A percentile compares a stretch with the other conserved stretches of the same genome.
phyloP scores from a whole-genome alignment of 352 stramenopile genomes.

The Phytophthora rubi region DNA sequence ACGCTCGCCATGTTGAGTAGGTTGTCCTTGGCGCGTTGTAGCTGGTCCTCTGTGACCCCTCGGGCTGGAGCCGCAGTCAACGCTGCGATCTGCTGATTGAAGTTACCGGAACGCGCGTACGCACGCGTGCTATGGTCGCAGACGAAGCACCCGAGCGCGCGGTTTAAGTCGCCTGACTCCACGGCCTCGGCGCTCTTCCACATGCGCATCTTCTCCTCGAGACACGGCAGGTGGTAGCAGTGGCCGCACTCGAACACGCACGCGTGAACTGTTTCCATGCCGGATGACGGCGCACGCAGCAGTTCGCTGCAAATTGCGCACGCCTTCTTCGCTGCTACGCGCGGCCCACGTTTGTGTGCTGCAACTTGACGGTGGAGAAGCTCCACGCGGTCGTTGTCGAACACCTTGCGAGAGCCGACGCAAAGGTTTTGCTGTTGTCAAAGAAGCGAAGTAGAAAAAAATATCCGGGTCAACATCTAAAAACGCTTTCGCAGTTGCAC shows the following conservation, averaged over 20 bases:
- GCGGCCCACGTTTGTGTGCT: slow-evolving; percentile 66
- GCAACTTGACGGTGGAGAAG: slow-evolving; percentile 71
- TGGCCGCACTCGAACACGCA: slow-evolving; percentile 88
- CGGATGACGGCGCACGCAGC: slow-evolving; percentile 52
- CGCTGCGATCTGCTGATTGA: slow-evolving; percentile 50
- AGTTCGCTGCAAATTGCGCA: slow-evolving; percentile 75
- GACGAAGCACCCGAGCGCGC: slow-evolving; percentile 78
- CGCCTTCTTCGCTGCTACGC: slow-evolving; percentile 58
- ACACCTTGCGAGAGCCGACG: slow-evolving; percentile 76
- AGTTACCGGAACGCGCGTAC: slow-evolving; percentile 49
- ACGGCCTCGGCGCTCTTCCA: slow-evolving; percentile 77
- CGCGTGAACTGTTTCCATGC: slow-evolving; percentile 62
- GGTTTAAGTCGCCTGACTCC: slow-evolving; percentile 48
- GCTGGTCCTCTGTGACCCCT: slow-evolving; percentile 71
- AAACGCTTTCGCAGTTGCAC: neutral
- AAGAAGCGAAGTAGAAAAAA: neutral
- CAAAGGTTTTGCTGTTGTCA: slow-evolving; percentile 75
- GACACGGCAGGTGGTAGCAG: slow-evolving; percentile 79
- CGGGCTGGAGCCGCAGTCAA: slow-evolving; percentile 43
- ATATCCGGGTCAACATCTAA: neutral
- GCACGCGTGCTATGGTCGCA: slow-evolving; percentile 81
- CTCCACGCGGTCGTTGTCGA: slow-evolving; percentile 78
- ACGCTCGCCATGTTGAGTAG: slow-evolving; percentile 36
- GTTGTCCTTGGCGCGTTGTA: slow-evolving; percentile 79
- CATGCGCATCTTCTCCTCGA: slow-evolving; percentile 89